Conservation (phyloP, 1,139 yeast species). For the Candida dubliniensis region DNA sequence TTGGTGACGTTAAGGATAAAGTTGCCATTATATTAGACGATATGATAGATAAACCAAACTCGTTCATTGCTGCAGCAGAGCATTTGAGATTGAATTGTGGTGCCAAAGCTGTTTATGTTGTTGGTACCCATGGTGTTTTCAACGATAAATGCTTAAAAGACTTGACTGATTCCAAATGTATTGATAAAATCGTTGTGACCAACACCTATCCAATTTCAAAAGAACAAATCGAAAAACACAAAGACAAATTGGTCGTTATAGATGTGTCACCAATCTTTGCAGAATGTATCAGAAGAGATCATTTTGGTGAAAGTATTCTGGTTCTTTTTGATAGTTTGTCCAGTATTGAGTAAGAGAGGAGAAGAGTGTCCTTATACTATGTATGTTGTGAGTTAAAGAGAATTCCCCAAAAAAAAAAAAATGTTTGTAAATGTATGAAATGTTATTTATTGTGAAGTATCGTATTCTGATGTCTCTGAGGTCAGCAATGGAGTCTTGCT, state of each 20-base stretch:
- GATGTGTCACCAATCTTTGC: constrained; percentile 96
- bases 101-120: constrained; percentile 83
- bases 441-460: no score
- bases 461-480: no score
- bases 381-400: neutral
- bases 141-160: constrained; percentile 82
- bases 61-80: constrained; percentile 96
- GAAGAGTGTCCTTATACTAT: neutral
- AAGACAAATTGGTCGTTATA: constrained; percentile 74
- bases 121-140: constrained; percentile 95
- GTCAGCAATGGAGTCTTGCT: no score
- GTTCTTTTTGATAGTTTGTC: constrained; percentile 87
- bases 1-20: constrained; percentile 89
- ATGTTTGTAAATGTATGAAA: no score
- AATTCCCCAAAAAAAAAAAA: neutral
- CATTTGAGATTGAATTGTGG: constrained; percentile 94
- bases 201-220: constrained; percentile 88
- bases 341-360: constrained; percentile 46
- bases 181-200: constrained; percentile 89
- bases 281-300: constrained; percentile 97
- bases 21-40: constrained; percentile 95
- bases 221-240: constrained; percentile 50
- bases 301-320: constrained; percentile 93
- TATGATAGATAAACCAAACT: constrained; percentile 92
- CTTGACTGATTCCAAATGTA: constrained; percentile 73